Base-by-base conservation (phyloP, 768 basidiomycete genomes). In the Macrolepiota dolichaula region DNA sequence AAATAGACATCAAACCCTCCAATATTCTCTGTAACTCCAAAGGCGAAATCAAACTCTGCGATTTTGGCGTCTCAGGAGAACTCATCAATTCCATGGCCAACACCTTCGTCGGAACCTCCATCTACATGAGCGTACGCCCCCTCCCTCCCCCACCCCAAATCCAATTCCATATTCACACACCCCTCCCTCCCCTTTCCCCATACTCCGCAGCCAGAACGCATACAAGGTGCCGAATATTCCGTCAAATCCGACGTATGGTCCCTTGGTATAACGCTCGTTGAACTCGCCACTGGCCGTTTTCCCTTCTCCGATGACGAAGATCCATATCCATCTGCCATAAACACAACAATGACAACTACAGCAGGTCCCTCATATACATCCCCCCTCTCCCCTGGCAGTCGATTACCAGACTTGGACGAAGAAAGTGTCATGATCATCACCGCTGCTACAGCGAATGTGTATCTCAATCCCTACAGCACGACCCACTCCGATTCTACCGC, bases 201-300 rank as follows among this genome's bases (percentile, higher is more conserved):
- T 7, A 37, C 56, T 51, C 51, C 46, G 54, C 72, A 99, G 97
- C 97, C 97, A 22, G 97, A 99, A 70, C 95, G 97, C 57, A 98
- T 99, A 73, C 96, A 98, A 78, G 97, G 97, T 58, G 94, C 95
- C 0, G 91, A 93, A 70, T 99, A 99, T 73, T 94, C 94, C 9
- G 95, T 99, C 73, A 98, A 98, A 75, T 98, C 96, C 5, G 97
- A 99, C 69, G 93, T 98, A 10, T 99, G 97, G 97, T 98, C 96
- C 0, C 84, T 98, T 50, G 97, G 97, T 19, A 94, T 99, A 71
- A 89, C 94, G 5, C 82, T 99, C 40, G 94, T 99, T 73, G 97
- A 99, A 76, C 86, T 99, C 51, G 97, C 95, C 0, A 84, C 95
- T n/a, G 97, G 96, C 6, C 87, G 94, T 27, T 99, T 99, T 82